Base-by-base conservation (phyloP, 225 moss, liverwort and hornwort genomes). In the Bryoerythrophyllum caledonicum region DNA sequence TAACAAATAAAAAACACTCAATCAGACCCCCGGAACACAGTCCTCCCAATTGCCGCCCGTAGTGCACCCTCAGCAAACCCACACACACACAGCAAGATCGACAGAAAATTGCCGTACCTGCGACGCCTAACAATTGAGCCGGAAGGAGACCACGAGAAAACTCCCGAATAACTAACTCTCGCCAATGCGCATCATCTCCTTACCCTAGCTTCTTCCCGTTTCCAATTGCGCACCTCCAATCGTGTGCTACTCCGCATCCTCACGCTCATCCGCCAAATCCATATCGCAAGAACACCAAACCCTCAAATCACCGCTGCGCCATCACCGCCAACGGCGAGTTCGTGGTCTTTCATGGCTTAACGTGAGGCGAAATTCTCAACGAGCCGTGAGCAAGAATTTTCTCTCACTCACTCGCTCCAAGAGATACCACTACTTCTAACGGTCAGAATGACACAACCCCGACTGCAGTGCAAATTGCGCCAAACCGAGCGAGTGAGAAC, bases 91-190 rank as follows among this genome's bases (percentile, higher is more conserved):
- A 7, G 11, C 34, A 44, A 52, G 28, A 25, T 59, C 73, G 57
- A 67, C 11, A 40, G 13, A 12, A 14, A 49, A 56, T 56, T 57
- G 68, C 54, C 26, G 5, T 61, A 79, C 76, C 63, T 61, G 61
- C 13, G 56, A 57, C 2, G 25, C 23, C 56, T 26, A 27, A 27
- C 14, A 58, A 58, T 27, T 27, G 15, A 14, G 6, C 58, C 54
- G 44, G 14, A 15, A 44, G 15, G 44, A 25, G 25, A 57, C 10
- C 25, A 5, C 2, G 25, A 57, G n/a, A 25, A 10, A 26, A 57
- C 56, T 23, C 58, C 7, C 57, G 57, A 58, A 27, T 12, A 56
- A 56, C 24, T 26, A 58, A 27, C 26, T 58, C 27, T 27, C 58
- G 12, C 58, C 58, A 58, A 58, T 58, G 27, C 27, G 14, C 58